Base-by-base conservation (phyloP, 495 filamentous ascomycete species). In the Corynascus novoguineensis region DNA sequence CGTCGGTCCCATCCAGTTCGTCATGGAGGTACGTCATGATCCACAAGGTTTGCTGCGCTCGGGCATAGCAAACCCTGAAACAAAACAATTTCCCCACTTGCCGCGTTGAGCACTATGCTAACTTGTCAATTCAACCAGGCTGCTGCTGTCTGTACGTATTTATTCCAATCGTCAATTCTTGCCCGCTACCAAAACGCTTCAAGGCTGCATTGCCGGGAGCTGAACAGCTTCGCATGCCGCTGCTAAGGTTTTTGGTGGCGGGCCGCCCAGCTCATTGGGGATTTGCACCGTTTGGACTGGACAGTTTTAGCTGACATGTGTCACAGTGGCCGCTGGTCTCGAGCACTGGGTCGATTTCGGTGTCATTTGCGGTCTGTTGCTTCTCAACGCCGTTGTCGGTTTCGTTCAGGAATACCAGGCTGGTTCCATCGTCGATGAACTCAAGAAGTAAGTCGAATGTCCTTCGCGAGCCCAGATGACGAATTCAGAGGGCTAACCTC, bases 361-460 rank as follows among this genome's bases (percentile, higher is more conserved):
- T 81, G 86, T 89, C 69, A 89, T 89, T 62, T 85, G 82, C 73
- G 86, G 71, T 65, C 72, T 89, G 37, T 73, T 89, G 27, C 68
- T 89, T 45, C 84, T 95, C 63, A 96, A 96, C 73, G 90, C 90
- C 42, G 70, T 73, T 50, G 90, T 95, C 61, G 88, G 90, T 75
- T 96, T 92, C 74, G 72, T 87, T 46, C 90, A 96, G 70, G 90
- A 96, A 75, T 92, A 79, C 75, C 87, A 92, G 70, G 90, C 90
- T 62, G 90, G 87, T 68, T 91, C 88, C 50, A 92, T 95, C 56
- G 90, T 95, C 74, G 87, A 90, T n/a, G 86, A 88, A 64, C 75
- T 96, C 68, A 93, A 93, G 79, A 88, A 92, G 65, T 68, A 41
- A 50, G 65, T 40, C 24, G 5, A 24, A 9, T 8, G 22, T 22